A percentile compares a stretch with the other conserved stretches of the same genome.
These are phyloP conservation scores for Amoebophrya sp. DNA, from an alignment of 169 alveolate species.

Conservation along the genomic window DNA sequence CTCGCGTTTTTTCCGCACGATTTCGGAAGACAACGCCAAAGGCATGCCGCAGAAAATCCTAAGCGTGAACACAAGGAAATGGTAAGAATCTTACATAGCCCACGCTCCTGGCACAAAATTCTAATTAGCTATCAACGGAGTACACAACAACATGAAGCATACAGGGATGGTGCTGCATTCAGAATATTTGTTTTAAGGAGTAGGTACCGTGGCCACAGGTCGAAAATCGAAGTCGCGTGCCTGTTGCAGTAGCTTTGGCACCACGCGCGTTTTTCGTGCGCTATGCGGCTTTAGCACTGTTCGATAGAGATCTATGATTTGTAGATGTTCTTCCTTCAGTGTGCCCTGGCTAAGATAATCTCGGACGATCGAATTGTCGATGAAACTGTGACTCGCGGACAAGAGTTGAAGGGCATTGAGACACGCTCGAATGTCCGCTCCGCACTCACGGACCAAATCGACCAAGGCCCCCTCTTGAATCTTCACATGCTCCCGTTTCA, in stretches of 20 bases:
- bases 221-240: neutral
- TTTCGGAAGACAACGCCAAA: neutral
- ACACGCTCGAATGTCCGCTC: slow-evolving; percentile 5
- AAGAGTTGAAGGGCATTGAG: neutral
- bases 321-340: neutral
- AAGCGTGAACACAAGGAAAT: neutral
- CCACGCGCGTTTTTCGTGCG: neutral
- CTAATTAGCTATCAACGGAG: neutral
- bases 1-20: neutral
- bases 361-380: neutral
- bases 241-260: neutral
- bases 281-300: neutral
- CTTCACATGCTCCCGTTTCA: neutral
- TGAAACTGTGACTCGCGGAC: neutral
- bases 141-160: neutral
- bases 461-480: neutral
- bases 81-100: neutral
- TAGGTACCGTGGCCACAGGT: neutral
- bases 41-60: neutral
- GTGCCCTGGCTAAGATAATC: neutral
- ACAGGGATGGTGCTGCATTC: neutral
- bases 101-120: too few relatives aligned
- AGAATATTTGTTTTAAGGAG: neutral
- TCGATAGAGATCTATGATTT: neutral
- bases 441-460: neutral